Evolutionary conservation across 768 basidiomycete species (phyloP).

Genomic region (Coprinopsis cinerea): DNA sequence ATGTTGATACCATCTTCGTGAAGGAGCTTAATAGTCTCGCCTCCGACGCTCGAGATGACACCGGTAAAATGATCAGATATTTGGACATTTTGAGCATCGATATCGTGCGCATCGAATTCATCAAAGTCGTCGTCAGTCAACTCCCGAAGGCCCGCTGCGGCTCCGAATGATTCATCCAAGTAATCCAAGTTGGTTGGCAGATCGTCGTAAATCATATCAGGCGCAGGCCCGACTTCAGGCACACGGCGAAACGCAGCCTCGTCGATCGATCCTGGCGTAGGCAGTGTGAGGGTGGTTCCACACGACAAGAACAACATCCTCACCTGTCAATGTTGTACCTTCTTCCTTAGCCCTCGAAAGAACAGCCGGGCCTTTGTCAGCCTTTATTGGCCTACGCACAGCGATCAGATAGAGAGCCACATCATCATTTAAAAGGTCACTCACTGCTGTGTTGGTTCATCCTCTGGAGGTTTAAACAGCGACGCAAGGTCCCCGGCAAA

Average conservation of each 20-base stretch:
- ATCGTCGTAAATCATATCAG: slow-evolving; percentile 90
- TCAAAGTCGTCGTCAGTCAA: slow-evolving; percentile 69
- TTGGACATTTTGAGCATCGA: slow-evolving; percentile 18
- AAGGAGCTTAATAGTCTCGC: slow-evolving; percentile 83
- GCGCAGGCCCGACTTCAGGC: slow-evolving; percentile 71
- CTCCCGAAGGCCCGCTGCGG: slow-evolving; percentile 70
- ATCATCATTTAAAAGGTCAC: not conserved
- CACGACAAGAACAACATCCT: slow-evolving; percentile 4
- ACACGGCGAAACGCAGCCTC: slow-evolving; percentile 71
- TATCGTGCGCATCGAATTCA: slow-evolving; percentile 49
- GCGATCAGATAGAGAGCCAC: no score
- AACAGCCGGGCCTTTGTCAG: slow-evolving; percentile 23
- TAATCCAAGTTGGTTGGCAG: slow-evolving; percentile 87
- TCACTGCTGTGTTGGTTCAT: slow-evolving; percentile 19
- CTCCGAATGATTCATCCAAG: slow-evolving; percentile 74
- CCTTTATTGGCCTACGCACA: slow-evolving; percentile 20
- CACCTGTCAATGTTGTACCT: slow-evolving; percentile 32
- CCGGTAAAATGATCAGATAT: slow-evolving; percentile 27
- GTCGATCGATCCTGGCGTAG: slow-evolving; percentile 60
- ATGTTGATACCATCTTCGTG: slow-evolving; percentile 56
- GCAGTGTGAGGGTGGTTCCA: not conserved
- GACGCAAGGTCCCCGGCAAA: slow-evolving; percentile 49
- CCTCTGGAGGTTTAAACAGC: slow-evolving; percentile 31
- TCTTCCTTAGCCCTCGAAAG: slow-evolving; percentile 14
- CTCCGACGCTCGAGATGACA: slow-evolving; percentile 59